phyloP scores from a whole-genome alignment of 2,329 filamentous ascomycete species.

The Aspergillus tubingensis region DNA sequence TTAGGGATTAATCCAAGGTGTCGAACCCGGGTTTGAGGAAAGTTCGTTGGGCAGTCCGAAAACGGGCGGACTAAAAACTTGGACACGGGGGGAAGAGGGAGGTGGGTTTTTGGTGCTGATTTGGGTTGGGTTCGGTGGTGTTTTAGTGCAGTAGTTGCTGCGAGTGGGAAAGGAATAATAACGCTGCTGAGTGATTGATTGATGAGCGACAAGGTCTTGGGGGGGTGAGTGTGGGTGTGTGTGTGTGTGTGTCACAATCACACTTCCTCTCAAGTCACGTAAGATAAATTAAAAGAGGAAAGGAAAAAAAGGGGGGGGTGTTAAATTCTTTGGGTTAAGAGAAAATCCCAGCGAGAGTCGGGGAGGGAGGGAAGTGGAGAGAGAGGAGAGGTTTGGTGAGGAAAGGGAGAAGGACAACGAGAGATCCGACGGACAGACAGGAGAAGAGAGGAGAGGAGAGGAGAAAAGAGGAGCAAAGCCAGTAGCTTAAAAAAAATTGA shows the following conservation, averaged over 20 bases:
- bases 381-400: slow-evolving; percentile 3
- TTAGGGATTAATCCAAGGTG: slow-evolving; percentile 1
- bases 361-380: not conserved
- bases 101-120: not conserved
- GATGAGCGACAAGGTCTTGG: not conserved
- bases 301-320: not conserved
- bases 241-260: slow-evolving; percentile 3
- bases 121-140: not conserved
- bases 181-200: not conserved
- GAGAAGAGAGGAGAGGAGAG: slow-evolving; percentile 10
- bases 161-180: not conserved
- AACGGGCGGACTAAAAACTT: slow-evolving; percentile 19
- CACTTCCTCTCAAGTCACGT: not conserved
- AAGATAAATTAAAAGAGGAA: not conserved
- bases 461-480: slow-evolving; percentile 8
- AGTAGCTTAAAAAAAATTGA: not conserved
- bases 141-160: not conserved
- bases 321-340: not conserved
- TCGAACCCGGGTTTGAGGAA: slow-evolving; percentile 11
- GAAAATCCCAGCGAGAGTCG: not conserved
- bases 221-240: not conserved
- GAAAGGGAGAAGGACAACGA: slow-evolving; percentile 10
- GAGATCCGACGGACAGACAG: slow-evolving; percentile 11
- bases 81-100: slow-evolving; percentile 7
- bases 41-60: slow-evolving; percentile 16